phyloP scores from a whole-genome alignment of 257 asterid genomes.

The Euphrasia confusa region DNA sequence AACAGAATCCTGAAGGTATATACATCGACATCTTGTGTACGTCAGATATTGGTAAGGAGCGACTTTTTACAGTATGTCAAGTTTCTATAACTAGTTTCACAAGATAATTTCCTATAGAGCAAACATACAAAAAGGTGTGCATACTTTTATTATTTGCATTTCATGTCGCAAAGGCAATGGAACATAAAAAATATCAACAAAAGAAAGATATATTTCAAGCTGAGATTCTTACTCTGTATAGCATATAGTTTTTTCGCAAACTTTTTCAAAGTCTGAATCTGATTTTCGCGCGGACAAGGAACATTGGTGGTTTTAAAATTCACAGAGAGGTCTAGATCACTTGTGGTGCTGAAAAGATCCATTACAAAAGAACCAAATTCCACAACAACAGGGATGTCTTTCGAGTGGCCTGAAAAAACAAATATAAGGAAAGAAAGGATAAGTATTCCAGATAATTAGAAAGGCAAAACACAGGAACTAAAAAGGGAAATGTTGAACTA shows the following conservation, averaged over 20 bases:
- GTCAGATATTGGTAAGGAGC: not conserved
- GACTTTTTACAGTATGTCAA: not conserved
- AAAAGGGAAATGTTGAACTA: slow-evolving; percentile 12
- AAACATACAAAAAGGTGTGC: not conserved
- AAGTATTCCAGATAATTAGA: slow-evolving; percentile 11
- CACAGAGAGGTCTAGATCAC: slow-evolving; percentile 86
- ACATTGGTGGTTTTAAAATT: slow-evolving; percentile 44
- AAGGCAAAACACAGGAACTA: not conserved
- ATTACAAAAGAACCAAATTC: slow-evolving; percentile 89
- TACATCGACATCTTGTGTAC: not conserved
- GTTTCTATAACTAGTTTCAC: not conserved
- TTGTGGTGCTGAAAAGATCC: slow-evolving; percentile 71
- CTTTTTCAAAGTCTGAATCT: slow-evolving; percentile 70
- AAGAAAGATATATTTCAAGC: slow-evolving; percentile 10
- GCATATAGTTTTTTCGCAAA: slow-evolving; percentile 69
- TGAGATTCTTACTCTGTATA: slow-evolving; percentile 56
- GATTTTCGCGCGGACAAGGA: slow-evolving; percentile 58
- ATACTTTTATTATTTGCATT: slow-evolving; percentile 1
- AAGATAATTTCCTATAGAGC: slow-evolving; percentile 1
- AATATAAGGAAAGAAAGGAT: slow-evolving; percentile 12
- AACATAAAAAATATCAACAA: not conserved
- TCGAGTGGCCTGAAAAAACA: slow-evolving; percentile 44
- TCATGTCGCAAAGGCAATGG: not conserved
- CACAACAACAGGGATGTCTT: slow-evolving; percentile 58
- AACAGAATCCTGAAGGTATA: not conserved